Evolutionary conservation across 768 basidiomycete genomes (phyloP), one percentile per base, ranked within the genome.

Genomic region (Phaffia australis): DNA sequence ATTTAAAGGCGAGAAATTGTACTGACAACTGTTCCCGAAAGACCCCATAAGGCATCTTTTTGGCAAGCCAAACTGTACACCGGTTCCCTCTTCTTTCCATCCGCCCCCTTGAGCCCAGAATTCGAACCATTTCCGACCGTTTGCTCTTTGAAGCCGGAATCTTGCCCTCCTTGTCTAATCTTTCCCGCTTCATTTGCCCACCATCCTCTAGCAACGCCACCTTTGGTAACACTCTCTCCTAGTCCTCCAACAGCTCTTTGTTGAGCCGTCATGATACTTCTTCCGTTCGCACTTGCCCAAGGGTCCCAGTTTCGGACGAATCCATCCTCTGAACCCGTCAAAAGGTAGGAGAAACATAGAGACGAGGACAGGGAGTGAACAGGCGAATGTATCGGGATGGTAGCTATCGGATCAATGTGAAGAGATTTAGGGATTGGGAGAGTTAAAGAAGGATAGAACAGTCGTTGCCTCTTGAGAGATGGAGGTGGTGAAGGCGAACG

Each of bases 291-390:
- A 49, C 88, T 84, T 50, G 86, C 75, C 76, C 89, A 95, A 57
- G 94, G 83, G 75, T 97, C 90, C 77, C 93, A 97, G 78, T 89
- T 83, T 48, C 92, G 84, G 54, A 97, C 87, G 71, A 89, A 92
- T 11, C 92, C 93, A 74, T 97, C 92, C 71, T 94, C 87, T 16
- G 88, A 89, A 47, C 92, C 92, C 18, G 93, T 93, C 42, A 94
- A 76, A 25, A 95, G 79, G 74, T 92, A 89, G 23, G 87, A 84
- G 82, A 93, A 84, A 77, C 92, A 94, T 30, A 83, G 77, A 0
- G 90, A 91, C 3, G 87, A 81, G 14, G 91, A 87, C 16, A 97
- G 82, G n/a, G 87, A 81, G 76, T 95, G 88, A 0, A 88, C 90
- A 4, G 90, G 85, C 4, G 83, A 84, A 4, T 90, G 90, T 70